Base-by-base conservation (phyloP, 495 filamentous ascomycete species). In the Antarctomyces pellizariae region DNA sequence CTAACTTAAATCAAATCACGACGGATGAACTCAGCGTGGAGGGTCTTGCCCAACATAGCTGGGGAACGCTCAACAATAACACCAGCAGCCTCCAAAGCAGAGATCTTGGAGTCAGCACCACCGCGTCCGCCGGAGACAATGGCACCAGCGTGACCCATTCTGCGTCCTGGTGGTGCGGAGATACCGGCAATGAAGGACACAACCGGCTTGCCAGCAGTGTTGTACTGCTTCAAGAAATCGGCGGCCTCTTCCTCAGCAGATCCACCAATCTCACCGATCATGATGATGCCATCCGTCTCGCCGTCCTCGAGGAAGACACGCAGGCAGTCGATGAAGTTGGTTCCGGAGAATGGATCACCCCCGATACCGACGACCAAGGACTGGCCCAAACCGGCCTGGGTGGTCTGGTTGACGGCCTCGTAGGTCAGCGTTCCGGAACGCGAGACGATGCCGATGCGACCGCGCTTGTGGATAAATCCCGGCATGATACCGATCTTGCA, bases 401-500 rank as follows among this genome's bases (percentile, higher is more conserved):
- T 95, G 32, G 86, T 99, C 60, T 99, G 86, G 66, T 95, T 99
- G 51, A 99, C 86, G 42, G 86, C 86, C 59, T 99, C 86, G 57
- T 99, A 99, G 36, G 86, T 99, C 29, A 99, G 70, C 34, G 86
- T 99, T 46, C 86, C 86, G 38, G 89, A 95, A 36, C 86, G 75
- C 41, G 82, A 92, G 52, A 99, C 86, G 50, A 99, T 95, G 47
- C 86, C 86, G 45, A 99, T 75, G 42, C 86, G 80, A 36, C 86
- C 86, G 44, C 86, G 79, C 67, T 99, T 93, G 67, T 99, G 86
- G 59, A 99, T 95, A 64, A 93, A 91, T 42, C 86, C 86, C 22
- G 86, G 86, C 86, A 99, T 99, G 58, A 99, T 99, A 45, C 86
- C 86, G 49, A 99, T 99, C 62, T 99, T 99, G 68, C 86, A 99